Base-by-base conservation (phyloP, 768 basidiomycete species). In the Asterophora parasitica region DNA sequence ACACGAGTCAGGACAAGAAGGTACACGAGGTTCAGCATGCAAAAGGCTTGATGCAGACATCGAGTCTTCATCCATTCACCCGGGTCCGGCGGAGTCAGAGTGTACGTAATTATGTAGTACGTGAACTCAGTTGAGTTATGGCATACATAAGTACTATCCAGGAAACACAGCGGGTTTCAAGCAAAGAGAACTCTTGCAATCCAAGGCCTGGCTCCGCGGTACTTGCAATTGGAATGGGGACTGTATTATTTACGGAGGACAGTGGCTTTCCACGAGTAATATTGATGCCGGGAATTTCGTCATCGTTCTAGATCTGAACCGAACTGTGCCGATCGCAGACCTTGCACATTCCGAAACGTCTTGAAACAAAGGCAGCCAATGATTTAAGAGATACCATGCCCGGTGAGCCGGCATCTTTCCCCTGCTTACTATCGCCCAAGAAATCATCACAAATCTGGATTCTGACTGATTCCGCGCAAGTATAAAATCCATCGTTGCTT, bases 61-160 rank as follows among this genome's bases (percentile, higher is more conserved):
- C 35, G 27, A 16, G 15, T 40, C 39, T 26, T 39, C 38, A 13
- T 31, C 38, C 10, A 12, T 39, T 39, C 16, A 38, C 30, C 27
- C 44, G 50, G 33, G 8, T 20, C 33, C 53, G 53, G 46, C 46
- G 43, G 42, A 11, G 34, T n/a, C 4, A 41, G 5, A 9, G 26
- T 19, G 42, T 49, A 48, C 49, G 49, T 51, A 54, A 54, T 45
- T 38, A 54, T 54, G n/a, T n/a, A n/a, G n/a, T 41, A 54, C 43
- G 46, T 37, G 15, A 26, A 19, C 7, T 7, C 28, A 27, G 23
- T 23, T 51, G 46, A 31, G 49, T 51, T 49, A 54, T 23, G n/a
- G n/a, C 15, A 5, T 37, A 34, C 44, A 27, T 5, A 26, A 30
- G 46, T 20, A 32, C 16, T 15, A 31, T 20, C 23, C 9, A 11